Evolutionary conservation across 805 yeast species (phyloP).

Genomic region (Wickerhamomyces pijperi): DNA sequence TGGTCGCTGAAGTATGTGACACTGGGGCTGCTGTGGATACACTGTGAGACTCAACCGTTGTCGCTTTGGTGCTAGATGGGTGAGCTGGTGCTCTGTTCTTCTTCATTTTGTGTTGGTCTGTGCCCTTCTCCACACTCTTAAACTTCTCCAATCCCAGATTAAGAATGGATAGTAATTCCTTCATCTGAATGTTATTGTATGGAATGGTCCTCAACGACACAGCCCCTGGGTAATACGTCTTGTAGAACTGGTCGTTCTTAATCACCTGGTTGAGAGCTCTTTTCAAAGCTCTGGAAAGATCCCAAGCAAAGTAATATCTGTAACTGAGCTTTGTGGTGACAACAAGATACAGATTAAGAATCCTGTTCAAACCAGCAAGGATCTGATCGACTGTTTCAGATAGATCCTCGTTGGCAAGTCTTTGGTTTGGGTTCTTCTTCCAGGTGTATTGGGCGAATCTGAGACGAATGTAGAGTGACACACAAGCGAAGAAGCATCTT

Average conservation of each 20-base stretch:
- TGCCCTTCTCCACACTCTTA: no score
- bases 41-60: no score
- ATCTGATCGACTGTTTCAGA: neutral
- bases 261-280: neutral
- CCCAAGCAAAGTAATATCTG: conserved; percentile 6
- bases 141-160: conserved; percentile 1
- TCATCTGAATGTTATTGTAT: neutral
- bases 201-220: conserved; percentile 2
- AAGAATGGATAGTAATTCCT: conserved; percentile 1
- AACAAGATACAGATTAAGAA: neutral
- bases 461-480: conserved; percentile 4
- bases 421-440: neutral
- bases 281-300: conserved; percentile 3
- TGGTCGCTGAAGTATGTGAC: no score
- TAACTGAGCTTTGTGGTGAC: conserved; percentile 1
- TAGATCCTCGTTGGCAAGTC: neutral
- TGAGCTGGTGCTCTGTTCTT: no score
- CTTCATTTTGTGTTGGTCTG: no score
- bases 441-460: conserved; percentile 3
- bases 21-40: no score
- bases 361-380: neutral
- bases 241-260: conserved; percentile 2
- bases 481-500: conserved; percentile 1
- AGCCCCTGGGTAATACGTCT: conserved; percentile 6
- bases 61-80: no score